These are phyloP conservation scores for Hyphopichia wangnamkhiaoensis DNA, from an alignment of 1,139 yeast species.

Conservation along the genomic window DNA sequence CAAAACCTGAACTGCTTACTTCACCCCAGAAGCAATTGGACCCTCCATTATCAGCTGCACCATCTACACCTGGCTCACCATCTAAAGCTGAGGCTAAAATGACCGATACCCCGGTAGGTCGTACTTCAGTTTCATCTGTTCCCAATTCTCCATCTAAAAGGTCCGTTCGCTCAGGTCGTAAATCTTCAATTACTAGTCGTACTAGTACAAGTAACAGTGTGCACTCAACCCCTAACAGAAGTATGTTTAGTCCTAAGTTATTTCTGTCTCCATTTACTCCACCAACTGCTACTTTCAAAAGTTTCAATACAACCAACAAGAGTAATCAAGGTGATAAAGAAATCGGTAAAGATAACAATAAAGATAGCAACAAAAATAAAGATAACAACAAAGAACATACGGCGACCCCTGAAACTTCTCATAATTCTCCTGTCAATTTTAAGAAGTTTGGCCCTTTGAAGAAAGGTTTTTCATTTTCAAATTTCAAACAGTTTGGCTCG, in stretches of 20 bases:
- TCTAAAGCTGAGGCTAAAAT: no score
- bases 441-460: slow-evolving; percentile 8
- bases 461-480: slow-evolving; percentile 16
- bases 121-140: no score
- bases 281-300: slow-evolving; percentile 11
- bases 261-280: not conserved
- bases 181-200: slow-evolving; percentile 1
- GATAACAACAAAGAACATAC: not conserved
- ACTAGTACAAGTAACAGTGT: not conserved
- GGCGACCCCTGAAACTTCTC: slow-evolving; percentile 1
- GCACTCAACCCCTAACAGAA: not conserved
- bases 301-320: slow-evolving; percentile 7
- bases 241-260: not conserved
- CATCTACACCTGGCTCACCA: slow-evolving; percentile 2
- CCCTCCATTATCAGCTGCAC: not conserved
- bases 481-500: slow-evolving; percentile 11
- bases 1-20: not conserved
- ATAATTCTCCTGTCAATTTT: slow-evolving; percentile 1
- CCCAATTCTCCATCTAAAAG: slow-evolving; percentile 2
- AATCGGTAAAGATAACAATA: not conserved
- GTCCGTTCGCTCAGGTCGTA: not conserved
- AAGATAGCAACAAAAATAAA: not conserved
- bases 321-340: no score
- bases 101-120: no score
- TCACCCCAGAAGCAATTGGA: not conserved